phyloP scores from a whole-genome alignment of 371 early-diverging fungal species.

The Actinomortierella ambigua region DNA sequence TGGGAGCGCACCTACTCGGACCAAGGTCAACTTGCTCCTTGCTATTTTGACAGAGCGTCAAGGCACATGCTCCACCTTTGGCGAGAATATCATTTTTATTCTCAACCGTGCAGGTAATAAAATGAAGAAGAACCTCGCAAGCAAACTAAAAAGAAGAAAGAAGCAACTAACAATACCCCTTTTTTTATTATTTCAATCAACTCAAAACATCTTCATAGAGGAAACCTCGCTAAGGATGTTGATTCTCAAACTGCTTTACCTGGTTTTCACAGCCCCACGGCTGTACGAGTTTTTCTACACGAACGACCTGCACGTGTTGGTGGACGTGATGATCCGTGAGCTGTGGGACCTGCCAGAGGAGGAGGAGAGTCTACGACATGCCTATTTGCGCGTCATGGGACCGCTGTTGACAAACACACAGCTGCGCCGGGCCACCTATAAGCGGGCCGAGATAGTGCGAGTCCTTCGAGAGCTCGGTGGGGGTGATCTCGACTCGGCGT shows the following conservation, averaged over 20 bases:
- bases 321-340: slow-evolving; percentile 84
- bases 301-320: slow-evolving; percentile 83
- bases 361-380: slow-evolving; percentile 74
- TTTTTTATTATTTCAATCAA: slow-evolving; percentile 5
- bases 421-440: slow-evolving; percentile 54
- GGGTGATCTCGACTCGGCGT: slow-evolving; percentile 24
- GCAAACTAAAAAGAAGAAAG: too few species aligned
- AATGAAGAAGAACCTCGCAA: too few species aligned
- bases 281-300: slow-evolving; percentile 82
- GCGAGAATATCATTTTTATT: slow-evolving; percentile 85
- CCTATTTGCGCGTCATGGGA: slow-evolving; percentile 76
- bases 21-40: slow-evolving; percentile 57
- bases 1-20: not conserved
- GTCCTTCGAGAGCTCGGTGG: slow-evolving; percentile 45
- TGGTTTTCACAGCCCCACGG: slow-evolving; percentile 63
- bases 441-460: slow-evolving; percentile 55
- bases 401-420: slow-evolving; percentile 74
- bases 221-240: slow-evolving; percentile 71
- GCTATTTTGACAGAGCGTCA: slow-evolving; percentile 60
- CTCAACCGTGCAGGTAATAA: slow-evolving; percentile 85
- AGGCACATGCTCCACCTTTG: slow-evolving; percentile 75
- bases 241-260: slow-evolving; percentile 72
- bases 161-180: not conserved
- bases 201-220: slow-evolving; percentile 45
- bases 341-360: slow-evolving; percentile 75